phyloP scores from a whole-genome alignment of 768 basidiomycete species.

The Termitomyces sp. region DNA sequence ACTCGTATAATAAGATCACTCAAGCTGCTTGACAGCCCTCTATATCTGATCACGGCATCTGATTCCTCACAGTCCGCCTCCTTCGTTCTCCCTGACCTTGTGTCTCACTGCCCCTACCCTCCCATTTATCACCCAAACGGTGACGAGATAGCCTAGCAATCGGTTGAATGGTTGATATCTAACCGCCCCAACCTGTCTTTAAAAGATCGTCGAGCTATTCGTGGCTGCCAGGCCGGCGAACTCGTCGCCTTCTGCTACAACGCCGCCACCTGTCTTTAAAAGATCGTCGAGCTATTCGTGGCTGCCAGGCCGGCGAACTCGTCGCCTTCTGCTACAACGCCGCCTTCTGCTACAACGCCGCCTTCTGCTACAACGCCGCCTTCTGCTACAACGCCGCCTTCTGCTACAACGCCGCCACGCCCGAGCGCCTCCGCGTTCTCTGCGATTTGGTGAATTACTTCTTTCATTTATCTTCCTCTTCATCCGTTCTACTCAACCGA shows the following conservation, averaged over 20 bases:
- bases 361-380: too few relatives aligned
- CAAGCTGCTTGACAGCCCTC: too few relatives aligned
- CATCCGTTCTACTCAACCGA: conserved; percentile 6
- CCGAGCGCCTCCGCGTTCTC: conserved; percentile 57
- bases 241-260: conserved; percentile 65
- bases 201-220: conserved; percentile 43
- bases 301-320: conserved; percentile 63
- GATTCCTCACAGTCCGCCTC: not conserved
- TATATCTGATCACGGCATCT: conserved; percentile 3
- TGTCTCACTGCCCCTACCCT: conserved; percentile 46
- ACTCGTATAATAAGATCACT: too few relatives aligned
- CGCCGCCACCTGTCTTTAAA: conserved; percentile 43
- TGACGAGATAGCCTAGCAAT: conserved; percentile 41
- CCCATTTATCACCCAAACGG: conserved; percentile 40
- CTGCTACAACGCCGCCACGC: too few relatives aligned
- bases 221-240: conserved; percentile 60
- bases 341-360: conserved; percentile 52
- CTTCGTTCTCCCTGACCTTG: conserved; percentile 53
- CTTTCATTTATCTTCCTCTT: conserved; percentile 38
- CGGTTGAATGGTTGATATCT: conserved; percentile 45
- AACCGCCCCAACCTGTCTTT: conserved; percentile 40
- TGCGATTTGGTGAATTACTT: conserved; percentile 67
- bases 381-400: too few relatives aligned
- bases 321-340: conserved; percentile 62
- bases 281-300: conserved; percentile 44